phyloP scores from a whole-genome alignment of 768 basidiomycete genomes.

The Kwoniella europaea region DNA sequence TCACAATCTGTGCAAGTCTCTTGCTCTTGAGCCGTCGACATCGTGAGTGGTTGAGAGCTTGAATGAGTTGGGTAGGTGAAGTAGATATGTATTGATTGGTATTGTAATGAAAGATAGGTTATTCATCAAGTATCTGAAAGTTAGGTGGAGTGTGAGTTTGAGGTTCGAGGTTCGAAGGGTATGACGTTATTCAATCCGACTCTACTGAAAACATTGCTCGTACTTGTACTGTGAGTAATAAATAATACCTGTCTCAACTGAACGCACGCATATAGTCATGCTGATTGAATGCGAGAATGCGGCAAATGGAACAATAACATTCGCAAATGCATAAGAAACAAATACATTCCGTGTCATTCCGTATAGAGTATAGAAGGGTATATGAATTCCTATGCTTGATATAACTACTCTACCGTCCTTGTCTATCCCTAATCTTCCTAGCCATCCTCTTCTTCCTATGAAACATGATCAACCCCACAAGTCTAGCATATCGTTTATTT shows the following conservation, averaged over 20 bases:
- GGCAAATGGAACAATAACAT: neutral
- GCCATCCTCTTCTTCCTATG: conserved; percentile 45
- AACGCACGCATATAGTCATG: no score
- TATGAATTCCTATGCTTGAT: neutral
- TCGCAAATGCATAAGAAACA: neutral
- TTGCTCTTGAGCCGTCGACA: neutral
- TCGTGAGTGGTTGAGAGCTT: no score
- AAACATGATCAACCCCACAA: conserved; percentile 51
- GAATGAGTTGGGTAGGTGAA: neutral
- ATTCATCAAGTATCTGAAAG: no score
- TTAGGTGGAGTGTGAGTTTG: neutral
- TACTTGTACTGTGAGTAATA: no score
- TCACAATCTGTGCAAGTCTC: conserved; percentile 17
- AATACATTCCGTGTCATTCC: neutral
- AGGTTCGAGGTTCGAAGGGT: neutral
- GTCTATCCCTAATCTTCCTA: conserved; percentile 12
- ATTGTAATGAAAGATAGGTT: neutral
- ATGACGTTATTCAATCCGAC: neutral
- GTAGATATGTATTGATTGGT: neutral
- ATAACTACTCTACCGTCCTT: neutral
- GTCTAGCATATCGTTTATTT: conserved; percentile 46
- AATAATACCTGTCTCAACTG: no score
- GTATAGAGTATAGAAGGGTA: neutral
- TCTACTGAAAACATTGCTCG: neutral
- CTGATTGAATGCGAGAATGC: no score